Conservation (phyloP, 768 basidiomycete genomes). For the Kwoniella heveanensis region DNA sequence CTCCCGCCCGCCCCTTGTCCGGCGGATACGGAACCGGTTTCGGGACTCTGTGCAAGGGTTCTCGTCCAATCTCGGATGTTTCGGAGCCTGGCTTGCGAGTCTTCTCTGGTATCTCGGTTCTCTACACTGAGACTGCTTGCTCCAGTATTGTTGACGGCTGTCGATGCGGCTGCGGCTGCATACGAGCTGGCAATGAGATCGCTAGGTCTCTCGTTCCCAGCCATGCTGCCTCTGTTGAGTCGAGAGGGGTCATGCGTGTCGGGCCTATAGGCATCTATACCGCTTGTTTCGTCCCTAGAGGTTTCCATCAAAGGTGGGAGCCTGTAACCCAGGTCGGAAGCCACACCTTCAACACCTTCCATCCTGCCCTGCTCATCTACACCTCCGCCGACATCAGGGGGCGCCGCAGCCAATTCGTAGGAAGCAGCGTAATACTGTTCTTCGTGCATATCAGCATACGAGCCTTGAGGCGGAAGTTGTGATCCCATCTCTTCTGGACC, state of each 20-base stretch:
- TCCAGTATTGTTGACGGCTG: too few species aligned
- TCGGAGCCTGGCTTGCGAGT: not conserved
- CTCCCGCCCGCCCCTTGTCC: not conserved
- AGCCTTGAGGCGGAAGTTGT: not conserved
- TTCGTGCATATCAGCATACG: not conserved
- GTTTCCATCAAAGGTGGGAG: constrained; percentile 24
- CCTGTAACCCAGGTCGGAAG: constrained; percentile 16
- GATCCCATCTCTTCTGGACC: not conserved
- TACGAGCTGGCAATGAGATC: constrained; percentile 22
- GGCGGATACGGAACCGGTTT: constrained; percentile 11
- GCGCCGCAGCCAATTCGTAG: not conserved
- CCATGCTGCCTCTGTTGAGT: not conserved
- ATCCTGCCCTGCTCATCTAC: not conserved
- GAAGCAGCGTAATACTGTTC: constrained; percentile 14
- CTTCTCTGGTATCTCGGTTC: not conserved
- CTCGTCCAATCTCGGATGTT: constrained; percentile 1
- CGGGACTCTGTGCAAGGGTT: constrained; percentile 26
- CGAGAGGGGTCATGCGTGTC: not conserved
- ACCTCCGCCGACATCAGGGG: not conserved
- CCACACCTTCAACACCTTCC: not conserved
- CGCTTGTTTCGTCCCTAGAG: constrained; percentile 2
- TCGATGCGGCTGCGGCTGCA: too few species aligned
- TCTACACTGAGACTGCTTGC: not conserved
- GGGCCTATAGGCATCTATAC: not conserved
- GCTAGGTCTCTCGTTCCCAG: constrained; percentile 7